Percentiles rank a stretch among this genome's conserved stretches.
phyloP scores from a whole-genome alignment of 202 grass and related monocot genomes.

The Hordeum pubiflorum region DNA sequence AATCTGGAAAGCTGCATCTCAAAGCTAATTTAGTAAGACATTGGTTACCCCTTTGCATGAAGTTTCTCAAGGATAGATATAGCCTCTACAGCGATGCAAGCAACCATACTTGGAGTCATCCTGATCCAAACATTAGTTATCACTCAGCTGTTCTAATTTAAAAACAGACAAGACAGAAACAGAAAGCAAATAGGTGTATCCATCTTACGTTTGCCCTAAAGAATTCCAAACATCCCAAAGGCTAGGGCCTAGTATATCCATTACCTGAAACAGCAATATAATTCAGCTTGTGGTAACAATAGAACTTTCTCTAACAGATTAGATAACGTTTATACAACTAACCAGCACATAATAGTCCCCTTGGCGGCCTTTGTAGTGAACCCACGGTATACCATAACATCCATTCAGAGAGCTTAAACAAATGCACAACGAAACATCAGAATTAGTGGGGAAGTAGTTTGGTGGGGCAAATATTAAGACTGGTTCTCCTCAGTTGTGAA shows the following conservation, averaged over 20 bases:
- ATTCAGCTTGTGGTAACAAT: background rate
- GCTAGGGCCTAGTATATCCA: constrained; percentile 97
- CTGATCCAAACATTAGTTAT: constrained; percentile 40
- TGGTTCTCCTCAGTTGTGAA: background rate
- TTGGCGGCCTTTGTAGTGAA: constrained; percentile 96
- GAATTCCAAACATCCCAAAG: constrained; percentile 99
- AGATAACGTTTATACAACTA: constrained; percentile 19
- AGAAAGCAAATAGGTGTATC: constrained; percentile 21
- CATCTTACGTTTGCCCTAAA: constrained; percentile 77
- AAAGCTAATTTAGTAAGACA: constrained; percentile 14
- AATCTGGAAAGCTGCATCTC: background rate
- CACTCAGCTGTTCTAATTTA: constrained; percentile 6
- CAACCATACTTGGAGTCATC: constrained; percentile 86
- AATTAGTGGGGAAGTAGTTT: background rate
- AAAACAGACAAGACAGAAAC: constrained; percentile 1
- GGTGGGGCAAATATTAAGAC: background rate
- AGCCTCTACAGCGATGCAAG: constrained; percentile 89
- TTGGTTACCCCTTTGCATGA: constrained; percentile 62
- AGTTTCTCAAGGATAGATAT: constrained; percentile 96
- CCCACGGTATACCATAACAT: constrained; percentile 88
- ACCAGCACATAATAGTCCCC: constrained; percentile 95
- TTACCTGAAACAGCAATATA: constrained; percentile 58
- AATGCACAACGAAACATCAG: constrained; percentile 26
- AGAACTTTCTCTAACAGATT: background rate
- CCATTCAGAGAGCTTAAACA: constrained; percentile 72